Conservation (phyloP, 768 basidiomycete species). For the Collybia sordida region DNA sequence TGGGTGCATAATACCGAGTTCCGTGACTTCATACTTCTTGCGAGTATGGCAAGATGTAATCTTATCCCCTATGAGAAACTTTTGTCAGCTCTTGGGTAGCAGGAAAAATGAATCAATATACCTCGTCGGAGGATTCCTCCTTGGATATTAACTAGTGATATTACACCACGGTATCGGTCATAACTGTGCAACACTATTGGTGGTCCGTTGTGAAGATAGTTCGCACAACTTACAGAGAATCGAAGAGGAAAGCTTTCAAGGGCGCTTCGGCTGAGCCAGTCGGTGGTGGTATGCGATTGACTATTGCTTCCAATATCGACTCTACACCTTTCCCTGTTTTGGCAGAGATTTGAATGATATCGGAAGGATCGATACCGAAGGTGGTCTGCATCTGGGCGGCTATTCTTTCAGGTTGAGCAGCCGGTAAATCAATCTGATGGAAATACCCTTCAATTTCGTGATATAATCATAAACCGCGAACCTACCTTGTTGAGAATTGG, state of each 20-base stretch:
- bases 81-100: not conserved
- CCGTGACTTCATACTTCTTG: constrained; percentile 87
- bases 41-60: constrained; percentile 82
- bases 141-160: constrained; percentile 84
- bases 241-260: constrained; percentile 87
- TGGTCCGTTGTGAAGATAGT: not conserved
- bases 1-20: constrained; percentile 88
- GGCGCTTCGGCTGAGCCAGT: constrained; percentile 47
- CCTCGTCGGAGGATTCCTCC: constrained; percentile 83
- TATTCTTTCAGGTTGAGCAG: constrained; percentile 80
- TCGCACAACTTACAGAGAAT: constrained; percentile 67
- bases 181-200: constrained; percentile 52
- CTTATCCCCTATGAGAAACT: constrained; percentile 68
- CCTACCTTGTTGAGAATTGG: constrained; percentile 90
- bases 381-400: constrained; percentile 79
- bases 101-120: constrained; percentile 21
- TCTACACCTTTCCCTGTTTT: constrained; percentile 90
- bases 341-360: constrained; percentile 83
- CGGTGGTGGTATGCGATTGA: constrained; percentile 86
- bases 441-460: constrained; percentile 5
- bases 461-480: not conserved
- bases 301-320: constrained; percentile 72
- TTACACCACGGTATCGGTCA: constrained; percentile 94
- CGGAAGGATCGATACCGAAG: constrained; percentile 74
- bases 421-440: constrained; percentile 85